These are phyloP conservation scores for Aspergillus ustus DNA, from an alignment of 2,329 filamentous ascomycete genomes.

Conservation along the genomic window DNA sequence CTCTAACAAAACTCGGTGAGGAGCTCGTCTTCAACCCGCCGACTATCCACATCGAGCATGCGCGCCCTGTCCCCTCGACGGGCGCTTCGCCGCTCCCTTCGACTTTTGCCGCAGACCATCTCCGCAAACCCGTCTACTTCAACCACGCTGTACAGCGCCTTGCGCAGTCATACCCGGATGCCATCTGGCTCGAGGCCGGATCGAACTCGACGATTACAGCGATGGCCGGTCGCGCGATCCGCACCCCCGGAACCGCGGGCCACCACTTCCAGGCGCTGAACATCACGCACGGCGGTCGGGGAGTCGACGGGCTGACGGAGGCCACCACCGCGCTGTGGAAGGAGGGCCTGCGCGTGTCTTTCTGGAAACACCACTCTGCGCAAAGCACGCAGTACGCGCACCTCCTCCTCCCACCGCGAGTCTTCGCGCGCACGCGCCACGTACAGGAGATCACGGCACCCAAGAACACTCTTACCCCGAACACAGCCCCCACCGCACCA, in stretches of 20 bases:
- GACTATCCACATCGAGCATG: constrained; percentile 33
- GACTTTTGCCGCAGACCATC: constrained; percentile 37
- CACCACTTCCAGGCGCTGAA: constrained; percentile 23
- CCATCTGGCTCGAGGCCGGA: constrained; percentile 51
- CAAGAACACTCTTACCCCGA: neutral
- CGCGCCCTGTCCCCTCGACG: constrained; percentile 20
- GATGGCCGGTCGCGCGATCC: constrained; percentile 37
- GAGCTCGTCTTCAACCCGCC: constrained; percentile 38
- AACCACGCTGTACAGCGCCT: constrained; percentile 49
- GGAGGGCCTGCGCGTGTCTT: constrained; percentile 37
- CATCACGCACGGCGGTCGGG: constrained; percentile 15
- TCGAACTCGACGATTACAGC: constrained; percentile 37
- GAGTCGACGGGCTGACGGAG: constrained; percentile 28
- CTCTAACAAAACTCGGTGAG: constrained; percentile 25
- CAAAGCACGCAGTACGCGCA: constrained; percentile 34
- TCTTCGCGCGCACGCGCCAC: constrained; percentile 43
- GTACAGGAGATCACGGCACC: constrained; percentile 30
- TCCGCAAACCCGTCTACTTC: constrained; percentile 54
- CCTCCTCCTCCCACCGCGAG: constrained; percentile 47
- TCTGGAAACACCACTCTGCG: constrained; percentile 44
- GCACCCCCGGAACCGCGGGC: neutral
- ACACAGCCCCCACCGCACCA: constrained; percentile 24
- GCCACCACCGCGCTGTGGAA: constrained; percentile 47
- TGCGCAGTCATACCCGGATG: constrained; percentile 28
- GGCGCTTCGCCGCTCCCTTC: constrained; percentile 13